Base-by-base conservation (phyloP, 441 rosid genomes). In the Corymbia calophylla region DNA sequence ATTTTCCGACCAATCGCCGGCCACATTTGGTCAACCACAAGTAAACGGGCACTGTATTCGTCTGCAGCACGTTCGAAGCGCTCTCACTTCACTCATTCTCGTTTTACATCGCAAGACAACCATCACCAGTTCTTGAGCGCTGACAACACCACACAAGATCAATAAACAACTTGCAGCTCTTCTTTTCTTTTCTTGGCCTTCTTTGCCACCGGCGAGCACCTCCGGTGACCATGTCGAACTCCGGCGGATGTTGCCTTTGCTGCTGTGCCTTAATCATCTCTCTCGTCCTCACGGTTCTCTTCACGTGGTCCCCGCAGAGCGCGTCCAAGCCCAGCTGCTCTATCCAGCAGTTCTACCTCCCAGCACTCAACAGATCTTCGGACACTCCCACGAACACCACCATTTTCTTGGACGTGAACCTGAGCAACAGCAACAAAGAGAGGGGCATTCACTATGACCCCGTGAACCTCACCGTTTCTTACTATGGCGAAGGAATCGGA, bases 261-360 rank as follows among this genome's bases (percentile, higher is more conserved):
- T 96, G 97, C 88, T 91, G 93, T 54, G 94, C 91, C 85, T 90
- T 95, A 91, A 92, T 96, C 86, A 81, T 95, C 91, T 92, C 95
- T 11, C 89, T 92, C 29, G 96, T 98, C 56, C 88, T 97, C 8
- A 92, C 98, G 25, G 90, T 94, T 27, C 94, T 97, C n/a, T 95
- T 95, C 92, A 18, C 96, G 88, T 97, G 99, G 98, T 95, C 95
- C 5, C 92, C 95, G 53, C 90, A 95, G 29, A 94, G 97, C 12
- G 39, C 95, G 53, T 87, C 93, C 32, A 91, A 91, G 49, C 98
- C 98, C 8, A 93, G 91, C 88, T 93, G 95, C 90, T 93, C 90
- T 8, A 92, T 96, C 77, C 23, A 91, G 8, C 6, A 66, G 3
- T 89, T 94, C 87, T 93, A 94, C 91, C 87, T 96, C 58, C 96